Evolutionary conservation across 2,329 filamentous ascomycete species (phyloP), one percentile per base, ranked within the genome.

Genomic region (Macrophomina phaseolina): DNA sequence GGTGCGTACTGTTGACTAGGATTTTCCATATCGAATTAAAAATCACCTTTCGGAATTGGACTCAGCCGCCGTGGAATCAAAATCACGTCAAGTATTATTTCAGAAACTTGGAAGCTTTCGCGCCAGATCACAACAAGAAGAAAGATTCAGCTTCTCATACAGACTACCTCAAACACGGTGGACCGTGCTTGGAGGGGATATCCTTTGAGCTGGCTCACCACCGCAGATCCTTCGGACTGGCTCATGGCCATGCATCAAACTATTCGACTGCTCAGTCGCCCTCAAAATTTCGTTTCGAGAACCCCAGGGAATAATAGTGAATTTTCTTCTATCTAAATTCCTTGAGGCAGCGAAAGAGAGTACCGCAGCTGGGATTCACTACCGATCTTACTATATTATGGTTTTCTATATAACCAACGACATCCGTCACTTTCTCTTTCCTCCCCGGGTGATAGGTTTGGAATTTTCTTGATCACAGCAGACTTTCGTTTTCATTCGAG

Each of bases 1-100:
- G 56, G 40, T 48, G 40, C 40, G 56, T 12, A 60, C 56, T 5
- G 40, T 60, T 16, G 56, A 60, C 28, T 60, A 60, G 56, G 12
- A 34, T 5, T 46, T 36, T 18, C 11, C n/a, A 56, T 32, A 58
- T 56, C 7, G 38, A 14, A n/a, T 38, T 6, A 18, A 30, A 40
- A 40, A 28, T 28, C 23, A 11, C 23, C 4, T 23, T 23, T 28
- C n/a, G 23, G 3, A 30, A 32, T 30, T 16, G 8, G 51, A 16
- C 38, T 40, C 16, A 38, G 32, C 18, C 11, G 32, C 18, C 16
- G 12, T 14, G 28, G 9, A 7, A n/a, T 32, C 18, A 60, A 16
- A 56, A 56, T 18, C 11, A 30, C 30, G 34, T 14, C 23, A 56
- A 56, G 5, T 14, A 14, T 45, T 16, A 16, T 45, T 45, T 45